These are phyloP conservation scores for Cynara cardunculus DNA, from an alignment of 129 eudicot genomes.

Conservation along the genomic window DNA sequence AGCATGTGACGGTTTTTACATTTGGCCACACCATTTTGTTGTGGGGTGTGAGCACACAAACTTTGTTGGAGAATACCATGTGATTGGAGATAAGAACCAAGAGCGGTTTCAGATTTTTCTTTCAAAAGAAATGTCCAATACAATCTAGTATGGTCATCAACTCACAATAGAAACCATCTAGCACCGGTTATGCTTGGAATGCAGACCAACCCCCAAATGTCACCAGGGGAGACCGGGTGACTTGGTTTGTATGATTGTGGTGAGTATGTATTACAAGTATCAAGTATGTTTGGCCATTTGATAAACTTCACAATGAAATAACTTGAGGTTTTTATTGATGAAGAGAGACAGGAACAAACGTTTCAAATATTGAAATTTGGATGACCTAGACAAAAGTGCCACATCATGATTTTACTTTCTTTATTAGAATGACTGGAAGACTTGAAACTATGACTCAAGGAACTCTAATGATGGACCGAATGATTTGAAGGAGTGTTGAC, in stretches of 20 bases:
- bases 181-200: not conserved
- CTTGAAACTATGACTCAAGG: too few relatives aligned
- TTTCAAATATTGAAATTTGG: not conserved
- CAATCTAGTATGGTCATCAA: not conserved
- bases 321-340: too few relatives aligned
- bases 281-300: not conserved
- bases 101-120: not conserved
- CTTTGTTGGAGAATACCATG: conserved; percentile 5
- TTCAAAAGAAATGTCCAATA: too few relatives aligned
- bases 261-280: not conserved
- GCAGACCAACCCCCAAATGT: not conserved
- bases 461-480: not conserved
- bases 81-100: not conserved
- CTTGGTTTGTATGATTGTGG: not conserved
- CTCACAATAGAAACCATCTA: not conserved
- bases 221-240: not conserved
- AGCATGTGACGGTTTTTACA: not conserved
- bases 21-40: not conserved
- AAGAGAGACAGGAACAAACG: too few relatives aligned
- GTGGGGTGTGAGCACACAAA: not conserved
- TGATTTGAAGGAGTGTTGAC: too few relatives aligned
- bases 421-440: not conserved
- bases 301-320: too few relatives aligned
- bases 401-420: not conserved
- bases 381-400: not conserved